These are phyloP conservation scores for Rossbeevera mucosa DNA, from an alignment of 768 basidiomycete species.

Conservation along the genomic window DNA sequence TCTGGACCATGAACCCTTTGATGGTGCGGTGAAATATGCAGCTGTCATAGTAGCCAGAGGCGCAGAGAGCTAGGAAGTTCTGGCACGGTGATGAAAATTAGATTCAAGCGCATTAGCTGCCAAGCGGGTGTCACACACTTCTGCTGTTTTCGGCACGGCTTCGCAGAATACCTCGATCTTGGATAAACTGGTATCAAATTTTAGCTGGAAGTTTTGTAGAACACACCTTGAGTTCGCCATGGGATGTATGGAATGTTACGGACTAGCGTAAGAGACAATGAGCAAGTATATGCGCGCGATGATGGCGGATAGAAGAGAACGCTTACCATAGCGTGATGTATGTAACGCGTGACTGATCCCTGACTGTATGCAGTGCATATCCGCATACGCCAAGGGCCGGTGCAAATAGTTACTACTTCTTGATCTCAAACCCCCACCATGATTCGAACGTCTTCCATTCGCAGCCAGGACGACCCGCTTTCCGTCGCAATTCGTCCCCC, in stretches of 20 bases:
- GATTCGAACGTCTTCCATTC: slow-evolving; percentile 68
- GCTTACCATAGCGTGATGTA: slow-evolving; percentile 28
- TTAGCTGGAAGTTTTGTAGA: background rate
- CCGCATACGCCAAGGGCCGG: background rate
- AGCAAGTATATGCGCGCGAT: slow-evolving; percentile 19
- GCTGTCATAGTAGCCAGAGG: slow-evolving; percentile 79
- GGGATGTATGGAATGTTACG: slow-evolving; percentile 90
- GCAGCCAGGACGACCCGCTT: slow-evolving; percentile 75
- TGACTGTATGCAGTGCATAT: slow-evolving; percentile 4
- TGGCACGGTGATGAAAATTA: slow-evolving; percentile 30
- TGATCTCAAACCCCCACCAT: slow-evolving; percentile 35
- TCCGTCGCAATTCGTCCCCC: slow-evolving; percentile 63
- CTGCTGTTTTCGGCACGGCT: slow-evolving; percentile 90
- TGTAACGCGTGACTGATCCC: slow-evolving; percentile 26
- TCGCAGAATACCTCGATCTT: slow-evolving; percentile 98
- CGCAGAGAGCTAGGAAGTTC: slow-evolving; percentile 96
- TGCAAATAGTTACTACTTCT: slow-evolving; percentile 5
- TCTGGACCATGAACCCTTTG: slow-evolving; percentile 94
- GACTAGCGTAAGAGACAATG: slow-evolving; percentile 48
- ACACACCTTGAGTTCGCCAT: slow-evolving; percentile 88
- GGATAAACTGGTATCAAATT: background rate
- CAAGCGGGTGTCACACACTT: slow-evolving; percentile 46
- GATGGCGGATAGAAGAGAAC: slow-evolving; percentile 20
- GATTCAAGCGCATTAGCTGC: background rate
- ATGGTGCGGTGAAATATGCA: slow-evolving; percentile 93